Evolutionary conservation across 805 yeast species (phyloP), one percentile per base, ranked within the genome.

Genomic region (Ogataea zsoltii): DNA sequence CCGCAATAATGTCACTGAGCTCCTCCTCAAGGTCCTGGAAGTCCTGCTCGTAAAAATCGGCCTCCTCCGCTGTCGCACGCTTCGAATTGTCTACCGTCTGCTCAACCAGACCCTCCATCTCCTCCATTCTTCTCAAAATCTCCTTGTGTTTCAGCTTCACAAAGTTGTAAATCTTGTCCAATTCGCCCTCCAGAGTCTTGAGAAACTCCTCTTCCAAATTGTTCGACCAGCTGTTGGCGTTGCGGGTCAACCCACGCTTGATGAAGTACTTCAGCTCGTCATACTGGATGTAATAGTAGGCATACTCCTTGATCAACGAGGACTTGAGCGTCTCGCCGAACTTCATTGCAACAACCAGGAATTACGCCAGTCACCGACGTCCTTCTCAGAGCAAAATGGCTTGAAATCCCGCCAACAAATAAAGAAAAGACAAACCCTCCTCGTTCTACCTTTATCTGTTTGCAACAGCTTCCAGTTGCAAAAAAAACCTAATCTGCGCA

Each of bases 241-340:
- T 75, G 15, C 63, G 54, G 49, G 77, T 76, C 47, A 87, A 69
- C 17, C 84, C 84, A 51, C 81, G 80, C 60, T 88, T 85, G 61
- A 94, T 70, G 53, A 82, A 85, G 55, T 84, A 81, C 69, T 92
- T 92, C 63, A 92, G 76, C 62, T 88, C 96, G 69, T 92, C 97
- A 62, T 92, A 92, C 42, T 89, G 78, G 56, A 92, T 83, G 66
- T 94, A 94, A 69, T 94, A 94, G 71, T 85, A 89, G 55, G 85
- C 80, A 69, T 91, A 91, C 67, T 89, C 94, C 66, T 88, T 85
- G 67, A 91, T 91, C 52, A 92, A 82, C 44, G 96, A 87, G 55
- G 87, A 83, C 64, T 88, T 83, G 57, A 92, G 77, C 60, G 89
- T 96, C 66, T 91, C 96, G 26, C 99, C 99, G 61, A 94, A 94